Evolutionary conservation across 768 basidiomycete species (phyloP), one percentile per base, ranked within the genome.

Genomic region (Neoboletus subvelutipes): DNA sequence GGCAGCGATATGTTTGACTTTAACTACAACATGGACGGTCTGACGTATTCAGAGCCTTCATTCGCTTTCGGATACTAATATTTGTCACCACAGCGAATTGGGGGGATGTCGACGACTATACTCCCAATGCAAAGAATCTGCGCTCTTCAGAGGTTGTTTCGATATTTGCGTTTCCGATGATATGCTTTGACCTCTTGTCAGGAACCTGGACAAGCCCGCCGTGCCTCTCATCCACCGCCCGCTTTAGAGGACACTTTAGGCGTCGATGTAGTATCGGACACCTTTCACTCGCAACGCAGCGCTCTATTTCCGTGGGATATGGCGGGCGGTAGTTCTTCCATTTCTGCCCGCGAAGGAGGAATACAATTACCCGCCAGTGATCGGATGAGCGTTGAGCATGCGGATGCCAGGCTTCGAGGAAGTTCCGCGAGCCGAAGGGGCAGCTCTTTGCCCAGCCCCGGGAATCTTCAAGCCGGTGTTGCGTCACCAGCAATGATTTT

Each of bases 151-250:
- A 91, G 77, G 88, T 57, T 86, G 73, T 81, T 46, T 26, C 28
- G 11, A 50, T 52, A 48, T 39, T 45, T 57, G 8, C 11, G 2
- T 26, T 42, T 46, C n/a, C 12, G n/a, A 48, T 29, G 39, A 45
- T 18, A 31, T 29, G 33, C 26, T 45, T 54, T 73, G 41, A 72
- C 45, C 41, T 13, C 12, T 37, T 58, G n/a, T 41, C 63, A 91
- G 91, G 90, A 92, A 74, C 90, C 90, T 46, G 91, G 88, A 31
- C 88, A 90, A 85, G 89, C 79, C n/a, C 89, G 91, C 61, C 83
- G 77, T n/a, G 75, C 74, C 34, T 89, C 90, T 45, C 79, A 81
- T 20, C 80, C 82, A 13, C 77, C 77, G 15, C 84, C 83, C 41
- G 64, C 77, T 10, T 57, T 81, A 26, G 82, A 79, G 37, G 80